Evolutionary conservation across 768 basidiomycete genomes (phyloP).

Genomic region (Fomitopsis pulvina): DNA sequence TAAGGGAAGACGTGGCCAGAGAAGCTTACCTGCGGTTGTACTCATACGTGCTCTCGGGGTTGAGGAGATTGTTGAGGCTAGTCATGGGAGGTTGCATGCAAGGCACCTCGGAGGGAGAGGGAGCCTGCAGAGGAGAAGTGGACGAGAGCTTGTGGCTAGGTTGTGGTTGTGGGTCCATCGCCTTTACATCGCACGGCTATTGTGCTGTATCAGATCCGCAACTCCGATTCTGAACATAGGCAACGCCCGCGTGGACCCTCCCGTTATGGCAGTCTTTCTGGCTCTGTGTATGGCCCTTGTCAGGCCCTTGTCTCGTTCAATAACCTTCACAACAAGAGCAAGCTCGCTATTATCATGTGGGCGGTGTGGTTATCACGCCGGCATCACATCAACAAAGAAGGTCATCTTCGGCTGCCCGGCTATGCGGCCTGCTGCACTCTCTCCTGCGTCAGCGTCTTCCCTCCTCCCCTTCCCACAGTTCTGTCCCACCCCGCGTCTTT

Average conservation of each 20-base stretch:
- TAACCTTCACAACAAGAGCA: not conserved
- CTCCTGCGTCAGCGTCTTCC: not conserved
- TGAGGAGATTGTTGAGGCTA: constrained; percentile 24
- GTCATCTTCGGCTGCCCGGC: not conserved
- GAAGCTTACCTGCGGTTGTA: constrained; percentile 14
- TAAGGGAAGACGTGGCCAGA: not conserved
- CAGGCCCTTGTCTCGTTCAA: not conserved
- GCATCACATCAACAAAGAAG: not conserved
- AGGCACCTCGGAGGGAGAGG: constrained; percentile 7
- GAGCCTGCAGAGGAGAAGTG: constrained; percentile 14
- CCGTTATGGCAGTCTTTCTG: not conserved
- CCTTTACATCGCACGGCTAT: constrained; percentile 13
- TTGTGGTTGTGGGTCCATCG: constrained; percentile 21
- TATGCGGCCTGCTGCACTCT: not conserved
- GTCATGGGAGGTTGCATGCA: constrained; percentile 15
- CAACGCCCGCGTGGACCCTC: not conserved
- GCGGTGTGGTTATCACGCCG: not conserved
- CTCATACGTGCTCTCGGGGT: constrained; percentile 19
- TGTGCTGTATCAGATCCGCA: constrained; percentile 20
- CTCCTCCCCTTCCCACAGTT: not conserved
- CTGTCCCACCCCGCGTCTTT: not conserved
- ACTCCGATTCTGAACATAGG: constrained; percentile 10
- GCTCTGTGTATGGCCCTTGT: not conserved
- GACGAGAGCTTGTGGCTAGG: constrained; percentile 19
- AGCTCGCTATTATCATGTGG: not conserved